Conservation (phyloP, 148 eudicot species). For the Vaccinium corymbosum region DNA sequence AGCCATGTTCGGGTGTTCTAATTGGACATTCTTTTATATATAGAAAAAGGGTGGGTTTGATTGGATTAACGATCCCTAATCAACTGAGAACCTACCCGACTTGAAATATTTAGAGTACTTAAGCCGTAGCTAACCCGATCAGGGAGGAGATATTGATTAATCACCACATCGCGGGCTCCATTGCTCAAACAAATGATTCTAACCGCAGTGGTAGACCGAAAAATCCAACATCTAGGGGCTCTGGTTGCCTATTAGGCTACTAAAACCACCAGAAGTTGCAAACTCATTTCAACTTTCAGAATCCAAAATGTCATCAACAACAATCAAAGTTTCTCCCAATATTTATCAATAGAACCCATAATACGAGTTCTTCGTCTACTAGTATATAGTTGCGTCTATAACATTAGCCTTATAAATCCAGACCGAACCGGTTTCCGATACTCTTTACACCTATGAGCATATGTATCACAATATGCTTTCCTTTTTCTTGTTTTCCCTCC, state of each 20-base stretch:
- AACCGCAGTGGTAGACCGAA: too few species aligned
- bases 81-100: too few species aligned
- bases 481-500: not conserved
- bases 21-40: too few species aligned
- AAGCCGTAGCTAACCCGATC: too few species aligned
- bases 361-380: not conserved
- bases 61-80: too few species aligned
- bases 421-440: not conserved
- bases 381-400: not conserved
- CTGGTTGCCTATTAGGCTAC: not conserved
- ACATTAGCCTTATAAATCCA: not conserved
- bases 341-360: not conserved
- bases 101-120: too few species aligned
- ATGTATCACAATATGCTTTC: too few species aligned
- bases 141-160: too few species aligned
- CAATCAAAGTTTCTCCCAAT: not conserved
- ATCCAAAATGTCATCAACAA: not conserved
- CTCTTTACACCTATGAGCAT: not conserved
- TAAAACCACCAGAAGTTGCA: not conserved
- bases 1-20: too few species aligned
- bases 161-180: too few species aligned
- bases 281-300: not conserved
- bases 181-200: too few species aligned
- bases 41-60: too few species aligned
- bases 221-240: not conserved